Percentiles rank a stretch among this genome's conserved stretches.
phyloP scores from a whole-genome alignment of 129 eudicot genomes.

The Ambrosia trifida region DNA sequence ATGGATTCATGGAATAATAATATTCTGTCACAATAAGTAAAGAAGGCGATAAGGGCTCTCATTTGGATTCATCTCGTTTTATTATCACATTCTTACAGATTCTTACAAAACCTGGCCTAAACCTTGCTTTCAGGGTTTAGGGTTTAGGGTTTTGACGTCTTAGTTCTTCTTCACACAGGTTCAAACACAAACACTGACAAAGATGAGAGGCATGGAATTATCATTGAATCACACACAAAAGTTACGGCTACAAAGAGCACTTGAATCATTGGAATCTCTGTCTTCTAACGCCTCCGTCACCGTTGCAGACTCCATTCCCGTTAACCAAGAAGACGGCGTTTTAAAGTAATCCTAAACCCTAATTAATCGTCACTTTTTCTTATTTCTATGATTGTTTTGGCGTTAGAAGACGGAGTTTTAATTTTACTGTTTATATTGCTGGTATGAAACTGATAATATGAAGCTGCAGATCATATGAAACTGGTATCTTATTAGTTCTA shows the following conservation, averaged over 20 bases:
- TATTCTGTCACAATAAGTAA: too few relatives aligned
- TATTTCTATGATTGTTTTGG: background rate
- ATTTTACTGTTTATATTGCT: background rate
- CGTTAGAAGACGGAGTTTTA: too few relatives aligned
- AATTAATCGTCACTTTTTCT: background rate
- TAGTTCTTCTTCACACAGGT: background rate
- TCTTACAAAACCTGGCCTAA: too few relatives aligned
- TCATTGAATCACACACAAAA: slow-evolving; percentile 77
- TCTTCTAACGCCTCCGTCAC: slow-evolving; percentile 74
- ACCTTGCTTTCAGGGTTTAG: too few relatives aligned
- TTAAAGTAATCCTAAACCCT: slow-evolving; percentile 61
- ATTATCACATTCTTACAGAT: too few relatives aligned
- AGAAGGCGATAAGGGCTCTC: too few relatives aligned
- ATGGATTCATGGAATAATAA: too few relatives aligned
- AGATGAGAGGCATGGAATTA: slow-evolving; percentile 70
- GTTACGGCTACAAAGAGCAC: slow-evolving; percentile 63
- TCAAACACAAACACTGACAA: background rate
- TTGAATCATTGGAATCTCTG: slow-evolving; percentile 56
- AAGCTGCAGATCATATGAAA: too few relatives aligned
- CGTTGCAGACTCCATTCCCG: slow-evolving; percentile 80
- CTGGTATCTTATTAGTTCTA: too few relatives aligned
- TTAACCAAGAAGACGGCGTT: slow-evolving; percentile 77
- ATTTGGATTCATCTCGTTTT: too few relatives aligned
- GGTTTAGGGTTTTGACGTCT: slow-evolving; percentile 30
- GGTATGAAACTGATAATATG: too few relatives aligned